These are phyloP conservation scores for Hypoxylon sp. DNA, from an alignment of 2,329 filamentous ascomycete species.

Conservation along the genomic window DNA sequence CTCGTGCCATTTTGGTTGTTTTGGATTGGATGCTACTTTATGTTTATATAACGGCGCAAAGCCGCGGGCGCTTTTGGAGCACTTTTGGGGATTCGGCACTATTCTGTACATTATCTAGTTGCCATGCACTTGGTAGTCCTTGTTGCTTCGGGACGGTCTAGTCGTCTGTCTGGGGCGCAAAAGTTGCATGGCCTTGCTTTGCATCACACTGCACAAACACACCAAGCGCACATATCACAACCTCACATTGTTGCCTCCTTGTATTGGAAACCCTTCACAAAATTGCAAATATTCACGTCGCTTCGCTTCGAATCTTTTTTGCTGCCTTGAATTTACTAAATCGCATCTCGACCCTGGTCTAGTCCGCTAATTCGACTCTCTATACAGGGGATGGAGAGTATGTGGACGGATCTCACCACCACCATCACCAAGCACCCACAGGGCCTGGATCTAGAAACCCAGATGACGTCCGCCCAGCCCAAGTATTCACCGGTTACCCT, in stretches of 20 bases:
- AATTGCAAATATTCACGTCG: constrained; percentile 51
- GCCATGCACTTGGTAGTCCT: constrained; percentile 57
- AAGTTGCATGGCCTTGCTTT: constrained; percentile 57
- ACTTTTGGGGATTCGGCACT: constrained; percentile 58
- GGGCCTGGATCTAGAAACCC: constrained; percentile 62
- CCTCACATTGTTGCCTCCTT: constrained; percentile 53
- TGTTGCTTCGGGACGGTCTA: constrained; percentile 55
- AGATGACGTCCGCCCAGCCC: constrained; percentile 69
- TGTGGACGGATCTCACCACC: constrained; percentile 75
- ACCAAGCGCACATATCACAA: constrained; percentile 58
- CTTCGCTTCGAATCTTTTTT: constrained; percentile 46
- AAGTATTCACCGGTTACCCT: constrained; percentile 56
- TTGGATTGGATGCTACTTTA: constrained; percentile 52
- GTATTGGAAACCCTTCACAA: constrained; percentile 53
- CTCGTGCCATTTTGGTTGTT: constrained; percentile 53
- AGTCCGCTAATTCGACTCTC: constrained; percentile 53
- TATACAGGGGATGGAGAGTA: constrained; percentile 73
- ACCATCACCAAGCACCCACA: constrained; percentile 74
- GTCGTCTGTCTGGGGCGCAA: constrained; percentile 59
- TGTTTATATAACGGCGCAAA: constrained; percentile 57
- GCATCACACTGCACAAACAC: constrained; percentile 56
- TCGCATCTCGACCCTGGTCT: constrained; percentile 40
- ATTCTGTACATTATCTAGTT: constrained; percentile 70
- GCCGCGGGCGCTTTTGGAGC: constrained; percentile 57
- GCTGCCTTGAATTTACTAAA: constrained; percentile 41